phyloP scores from a whole-genome alignment of 2,329 filamentous ascomycete species.

The Colletotrichum paranaense region DNA sequence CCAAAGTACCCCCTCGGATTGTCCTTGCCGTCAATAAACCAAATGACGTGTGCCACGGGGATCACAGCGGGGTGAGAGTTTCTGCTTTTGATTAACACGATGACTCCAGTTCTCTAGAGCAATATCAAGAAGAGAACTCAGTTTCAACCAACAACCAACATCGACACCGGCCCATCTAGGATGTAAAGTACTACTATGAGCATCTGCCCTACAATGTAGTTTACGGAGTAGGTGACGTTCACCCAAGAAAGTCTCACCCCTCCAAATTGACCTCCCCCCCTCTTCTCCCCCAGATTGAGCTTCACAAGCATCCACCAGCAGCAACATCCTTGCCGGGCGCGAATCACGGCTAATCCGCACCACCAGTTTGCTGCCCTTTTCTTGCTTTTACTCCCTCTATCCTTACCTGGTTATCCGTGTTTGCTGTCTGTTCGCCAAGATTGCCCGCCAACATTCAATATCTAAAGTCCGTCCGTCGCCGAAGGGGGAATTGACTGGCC shows the following conservation, averaged over 20 bases:
- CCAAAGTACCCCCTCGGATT: not conserved
- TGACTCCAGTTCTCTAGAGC: not conserved
- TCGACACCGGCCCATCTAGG: not conserved
- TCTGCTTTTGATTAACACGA: not conserved
- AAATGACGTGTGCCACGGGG: not conserved
- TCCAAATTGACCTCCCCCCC: not conserved
- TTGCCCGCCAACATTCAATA: not conserved
- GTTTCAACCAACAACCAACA: not conserved
- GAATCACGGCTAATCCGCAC: not conserved
- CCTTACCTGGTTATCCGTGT: not conserved
- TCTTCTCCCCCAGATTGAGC: not conserved
- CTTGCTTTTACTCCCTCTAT: not conserved
- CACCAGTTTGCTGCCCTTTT: not conserved
- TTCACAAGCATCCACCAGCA: not conserved
- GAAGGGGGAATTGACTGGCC: not conserved
- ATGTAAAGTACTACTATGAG: not conserved
- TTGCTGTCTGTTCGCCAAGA: not conserved
- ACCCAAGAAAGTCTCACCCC: not conserved
- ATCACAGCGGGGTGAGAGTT: not conserved
- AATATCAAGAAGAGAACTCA: not conserved
- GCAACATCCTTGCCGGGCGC: conserved; percentile 18
- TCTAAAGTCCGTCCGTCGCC: not conserved
- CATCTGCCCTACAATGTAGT: not conserved
- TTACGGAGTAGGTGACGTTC: not conserved
- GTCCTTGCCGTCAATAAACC: not conserved